Percentiles rank a stretch among this genome's conserved stretches.
phyloP scores from a whole-genome alignment of 257 asterid genomes.

The Leonotis leonurus region DNA sequence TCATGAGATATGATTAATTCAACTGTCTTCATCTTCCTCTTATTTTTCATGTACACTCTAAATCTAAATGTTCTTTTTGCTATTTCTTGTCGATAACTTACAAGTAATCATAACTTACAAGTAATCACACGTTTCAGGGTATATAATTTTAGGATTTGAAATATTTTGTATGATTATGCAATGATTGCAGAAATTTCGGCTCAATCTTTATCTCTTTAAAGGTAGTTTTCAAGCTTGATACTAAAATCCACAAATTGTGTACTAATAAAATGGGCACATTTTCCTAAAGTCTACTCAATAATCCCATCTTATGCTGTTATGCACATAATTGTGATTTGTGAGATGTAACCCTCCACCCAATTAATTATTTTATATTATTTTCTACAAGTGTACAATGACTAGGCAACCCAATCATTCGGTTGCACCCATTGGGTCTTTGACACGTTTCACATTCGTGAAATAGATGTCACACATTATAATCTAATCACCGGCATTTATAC shows the following conservation, averaged over 20 bases:
- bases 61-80: too few species aligned
- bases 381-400: conserved; percentile 32
- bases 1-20: too few species aligned
- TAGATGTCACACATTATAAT: conserved; percentile 8
- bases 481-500: conserved; percentile 16
- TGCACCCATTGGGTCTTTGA: neutral
- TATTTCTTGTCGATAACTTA: too few species aligned
- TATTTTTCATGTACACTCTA: too few species aligned
- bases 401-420: conserved; percentile 30
- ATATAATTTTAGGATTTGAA: too few species aligned
- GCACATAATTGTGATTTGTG: conserved; percentile 27
- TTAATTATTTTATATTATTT: conserved; percentile 9
- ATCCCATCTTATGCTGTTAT: conserved; percentile 24
- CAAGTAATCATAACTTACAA: too few species aligned
- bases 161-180: conserved; percentile 15
- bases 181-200: conserved; percentile 27
- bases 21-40: too few species aligned
- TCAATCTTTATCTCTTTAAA: conserved; percentile 16
- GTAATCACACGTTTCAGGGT: too few species aligned
- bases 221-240: conserved; percentile 26
- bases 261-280: conserved; percentile 9
- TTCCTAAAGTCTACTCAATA: conserved; percentile 15
- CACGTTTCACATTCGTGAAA: conserved; percentile 5
- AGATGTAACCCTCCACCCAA: conserved; percentile 17
- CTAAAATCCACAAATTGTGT: conserved; percentile 17